phyloP scores from a whole-genome alignment of 1,139 yeast species.

The Kazachstania sp. region DNA sequence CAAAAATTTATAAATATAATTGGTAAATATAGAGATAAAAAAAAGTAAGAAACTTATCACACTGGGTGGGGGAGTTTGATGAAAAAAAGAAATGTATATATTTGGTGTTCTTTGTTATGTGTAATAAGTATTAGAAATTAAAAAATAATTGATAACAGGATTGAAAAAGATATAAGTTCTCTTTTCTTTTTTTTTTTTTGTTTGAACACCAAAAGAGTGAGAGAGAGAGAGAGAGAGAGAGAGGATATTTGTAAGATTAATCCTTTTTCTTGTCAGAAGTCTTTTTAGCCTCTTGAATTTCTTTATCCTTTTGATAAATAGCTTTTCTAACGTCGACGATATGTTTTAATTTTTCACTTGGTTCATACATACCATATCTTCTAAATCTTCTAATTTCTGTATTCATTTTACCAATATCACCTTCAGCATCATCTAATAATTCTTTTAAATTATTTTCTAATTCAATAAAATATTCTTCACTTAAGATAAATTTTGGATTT shows the following conservation, averaged over 20 bases:
- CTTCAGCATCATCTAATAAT: constrained; percentile 20
- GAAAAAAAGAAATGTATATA: too few relatives aligned
- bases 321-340: constrained; percentile 30
- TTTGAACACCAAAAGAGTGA: too few relatives aligned
- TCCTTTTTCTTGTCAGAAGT: constrained; percentile 6
- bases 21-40: background rate
- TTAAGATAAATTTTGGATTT: constrained; percentile 38
- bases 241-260: background rate
- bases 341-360: constrained; percentile 36
- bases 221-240: background rate
- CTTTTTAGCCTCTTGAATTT: constrained; percentile 8
- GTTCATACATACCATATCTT: constrained; percentile 51
- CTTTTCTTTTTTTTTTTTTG: too few relatives aligned
- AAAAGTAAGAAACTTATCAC: background rate
- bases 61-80: background rate
- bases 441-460: constrained; percentile 40
- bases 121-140: background rate
- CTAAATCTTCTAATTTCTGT: constrained; percentile 40
- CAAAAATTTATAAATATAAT: background rate
- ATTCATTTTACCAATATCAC: constrained; percentile 29
- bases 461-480: constrained; percentile 46
- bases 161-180: background rate
- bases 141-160: background rate
- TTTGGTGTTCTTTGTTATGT: background rate
- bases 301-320: constrained; percentile 11